Evolutionary conservation across 768 basidiomycete genomes (phyloP), one percentile per base, ranked within the genome.

Genomic region (Ramaria rubella): DNA sequence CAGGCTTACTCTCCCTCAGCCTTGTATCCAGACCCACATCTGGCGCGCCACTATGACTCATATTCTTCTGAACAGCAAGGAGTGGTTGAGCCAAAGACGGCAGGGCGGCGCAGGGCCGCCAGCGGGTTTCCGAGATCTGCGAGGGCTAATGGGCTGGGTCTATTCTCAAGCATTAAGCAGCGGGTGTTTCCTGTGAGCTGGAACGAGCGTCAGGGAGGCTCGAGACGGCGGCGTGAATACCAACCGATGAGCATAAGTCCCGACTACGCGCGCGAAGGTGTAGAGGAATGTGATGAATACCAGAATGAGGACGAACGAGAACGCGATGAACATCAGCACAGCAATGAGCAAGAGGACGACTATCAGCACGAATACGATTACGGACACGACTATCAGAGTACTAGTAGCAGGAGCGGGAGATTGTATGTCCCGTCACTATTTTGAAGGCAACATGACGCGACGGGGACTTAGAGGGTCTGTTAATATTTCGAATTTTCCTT

Each of bases 381-480:
- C 43, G 36, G 33, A 31, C 15, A 56, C 29, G 33, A 23, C 11
- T 11, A 36, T 8, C 31, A 56, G 45, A 46, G 23, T 12, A 29
- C 24, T 21, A 31, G 30, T 14, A 45, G 23, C 24, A n/a, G 38
- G 15, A 45, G 55, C 27, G 44, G 55, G 21, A 29, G 31, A 17
- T 56, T 27, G 7, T 56, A 56, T 36, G 55, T 56, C 21, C 55
- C 55, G 26, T 56, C 55, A 38, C 55, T 56, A 8, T 29, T 56
- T n/a, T 56, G 33, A 55, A 44, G 17, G 40, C 34, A 33, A n/a
- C 38, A 9, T 48, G n/a, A n/a, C n/a, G n/a, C n/a, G n/a, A n/a
- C 46, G 17, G 2, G 46, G 46, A 48, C 46, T 29, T 26, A 7
- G 15, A 48, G 40, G 23, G 17, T 3, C 4, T 51, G n/a, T 30